Base-by-base conservation (phyloP, 2,329 filamentous ascomycete species). In the Phialocephala subalpina region DNA sequence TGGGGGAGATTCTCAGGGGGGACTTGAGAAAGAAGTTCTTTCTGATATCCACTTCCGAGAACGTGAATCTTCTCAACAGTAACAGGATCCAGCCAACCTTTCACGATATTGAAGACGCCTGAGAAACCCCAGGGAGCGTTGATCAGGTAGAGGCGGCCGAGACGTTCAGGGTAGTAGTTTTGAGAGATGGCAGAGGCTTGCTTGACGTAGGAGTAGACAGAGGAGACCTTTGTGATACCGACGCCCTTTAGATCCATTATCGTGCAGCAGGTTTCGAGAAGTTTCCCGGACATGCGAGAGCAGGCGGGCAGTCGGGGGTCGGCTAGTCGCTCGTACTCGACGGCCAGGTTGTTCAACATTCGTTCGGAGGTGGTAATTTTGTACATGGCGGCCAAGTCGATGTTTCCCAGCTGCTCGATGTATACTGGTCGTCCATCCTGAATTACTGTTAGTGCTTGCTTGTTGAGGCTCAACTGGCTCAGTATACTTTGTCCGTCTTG, bases 201-300 rank as follows among this genome's bases (percentile, higher is more conserved):
- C 75, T 88, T 88, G 73, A 99, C 87, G 83, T 97, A 98, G 62
- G 88, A 86, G 84, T 97, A 97, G 65, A 97, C 95, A 68, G 91
- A 91, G 69, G 89, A 86, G 52, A 93, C 90, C 81, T 92, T 96
- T 78, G 85, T 86, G 73, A 98, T 82, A 66, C 93, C 93, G 27
- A 99, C 94, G 69, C 94, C 94, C 84, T 97, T 97, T 79, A 97
- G 87, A 81, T 99, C 96, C 91, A 98, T 96, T 82, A 99, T 94
- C 70, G 92, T 95, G 89, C 96, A 98, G 84, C 93, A 97, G 27
- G 96, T 99, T 85, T 99, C 96, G 76, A 97, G 90, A 65, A 99
- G 89, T 76, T 91, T 88, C 75, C 92, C 93, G 27, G 90, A 85
- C 82, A 97, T 97, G 81, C 95, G 94, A 64, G 94, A 97, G 86